Conservation (phyloP, 345 rosid genomes). For the Salix brachista region DNA sequence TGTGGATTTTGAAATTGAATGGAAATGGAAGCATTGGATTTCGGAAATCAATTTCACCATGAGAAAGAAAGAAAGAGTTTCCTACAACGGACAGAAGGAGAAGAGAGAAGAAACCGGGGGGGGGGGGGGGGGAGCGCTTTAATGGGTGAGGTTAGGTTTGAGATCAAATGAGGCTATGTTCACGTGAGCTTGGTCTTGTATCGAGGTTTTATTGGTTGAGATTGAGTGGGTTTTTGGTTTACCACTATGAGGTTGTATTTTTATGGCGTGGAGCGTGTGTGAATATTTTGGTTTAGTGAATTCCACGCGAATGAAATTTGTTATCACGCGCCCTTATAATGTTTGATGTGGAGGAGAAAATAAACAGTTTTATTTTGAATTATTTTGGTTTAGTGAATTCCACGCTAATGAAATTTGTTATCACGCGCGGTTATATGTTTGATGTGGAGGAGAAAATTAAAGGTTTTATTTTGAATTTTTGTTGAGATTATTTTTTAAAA, state of each 20-base stretch:
- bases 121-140: slow-evolving; percentile 7
- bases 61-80: background rate
- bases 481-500: too few relatives aligned
- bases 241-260: background rate
- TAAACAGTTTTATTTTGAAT: too few relatives aligned
- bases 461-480: too few relatives aligned
- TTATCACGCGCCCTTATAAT: too few relatives aligned
- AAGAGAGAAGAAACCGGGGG: slow-evolving; percentile 10
- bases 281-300: background rate
- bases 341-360: background rate
- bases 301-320: slow-evolving; percentile 2
- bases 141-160: slow-evolving; percentile 10
- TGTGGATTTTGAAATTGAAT: slow-evolving; percentile 15
- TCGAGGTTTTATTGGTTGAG: background rate
- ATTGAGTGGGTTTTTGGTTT: background rate
- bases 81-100: background rate
- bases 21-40: slow-evolving; percentile 22
- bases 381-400: background rate
- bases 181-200: slow-evolving; percentile 17
- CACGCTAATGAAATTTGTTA: background rate
- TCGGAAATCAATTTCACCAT: slow-evolving; percentile 26
- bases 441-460: background rate
- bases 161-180: background rate
- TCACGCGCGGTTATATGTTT: background rate
- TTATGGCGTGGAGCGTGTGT: background rate